These are phyloP conservation scores for Saccharomycopsis malanga DNA, from an alignment of 805 yeast species.

Conservation along the genomic window DNA sequence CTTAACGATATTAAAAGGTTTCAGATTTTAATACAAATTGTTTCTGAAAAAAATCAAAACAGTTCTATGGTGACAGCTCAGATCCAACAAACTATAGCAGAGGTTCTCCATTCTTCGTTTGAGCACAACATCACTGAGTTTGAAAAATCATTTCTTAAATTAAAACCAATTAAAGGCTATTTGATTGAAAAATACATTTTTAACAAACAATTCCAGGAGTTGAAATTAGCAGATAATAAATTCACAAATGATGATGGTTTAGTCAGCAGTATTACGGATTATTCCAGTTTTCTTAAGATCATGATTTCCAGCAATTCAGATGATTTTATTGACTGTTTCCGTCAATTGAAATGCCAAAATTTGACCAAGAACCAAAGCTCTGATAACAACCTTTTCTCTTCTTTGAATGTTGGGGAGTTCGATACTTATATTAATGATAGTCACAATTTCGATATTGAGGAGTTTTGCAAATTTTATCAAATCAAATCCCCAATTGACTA, in stretches of 20 bases:
- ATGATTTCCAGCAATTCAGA: neutral
- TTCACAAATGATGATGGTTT: neutral
- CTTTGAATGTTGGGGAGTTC: neutral
- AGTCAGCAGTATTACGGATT: neutral
- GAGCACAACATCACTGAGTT: neutral
- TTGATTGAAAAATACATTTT: slow-evolving; percentile 16
- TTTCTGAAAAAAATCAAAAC: neutral
- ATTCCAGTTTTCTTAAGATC: neutral
- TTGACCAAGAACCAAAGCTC: too few species aligned
- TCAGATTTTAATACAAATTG: slow-evolving; percentile 1
- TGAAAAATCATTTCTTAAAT: neutral
- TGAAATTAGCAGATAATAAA: neutral
- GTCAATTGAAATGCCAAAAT: neutral
- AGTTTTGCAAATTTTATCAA: slow-evolving; percentile 10
- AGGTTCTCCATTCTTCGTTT: neutral
- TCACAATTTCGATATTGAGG: slow-evolving; percentile 5
- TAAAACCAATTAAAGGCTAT: slow-evolving; percentile 18
- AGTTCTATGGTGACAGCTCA: neutral
- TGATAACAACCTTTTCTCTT: neutral
- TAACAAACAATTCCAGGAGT: neutral
- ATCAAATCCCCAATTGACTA: slow-evolving; percentile 15
- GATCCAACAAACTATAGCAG: neutral
- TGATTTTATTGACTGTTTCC: neutral
- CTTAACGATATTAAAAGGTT: slow-evolving; percentile 1
- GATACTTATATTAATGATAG: slow-evolving; percentile 1